These are phyloP conservation scores for Aspergillus flavus DNA, from an alignment of 2,329 filamentous ascomycete species.

Conservation along the genomic window DNA sequence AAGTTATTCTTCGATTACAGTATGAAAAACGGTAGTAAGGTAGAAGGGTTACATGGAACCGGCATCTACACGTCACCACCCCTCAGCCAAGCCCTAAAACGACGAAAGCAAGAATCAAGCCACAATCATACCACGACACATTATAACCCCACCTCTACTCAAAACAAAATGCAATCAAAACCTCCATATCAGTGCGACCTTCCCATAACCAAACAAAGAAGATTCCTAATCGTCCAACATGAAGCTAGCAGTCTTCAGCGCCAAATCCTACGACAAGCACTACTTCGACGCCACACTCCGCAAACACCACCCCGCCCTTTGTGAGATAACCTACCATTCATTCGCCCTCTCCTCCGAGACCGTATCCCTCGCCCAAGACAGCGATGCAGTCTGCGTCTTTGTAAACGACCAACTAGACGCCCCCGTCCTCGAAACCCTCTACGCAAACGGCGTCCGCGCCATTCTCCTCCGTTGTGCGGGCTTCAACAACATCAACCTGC, in stretches of 20 bases:
- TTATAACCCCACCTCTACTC: not conserved
- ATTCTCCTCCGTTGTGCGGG: conserved; percentile 69
- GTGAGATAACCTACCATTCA: conserved; percentile 61
- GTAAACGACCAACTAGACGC: conserved; percentile 64
- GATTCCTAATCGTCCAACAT: conserved; percentile 34
- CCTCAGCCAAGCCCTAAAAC: conserved; percentile 1
- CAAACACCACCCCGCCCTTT: conserved; percentile 31
- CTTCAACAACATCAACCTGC: conserved; percentile 68
- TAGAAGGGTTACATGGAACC: not conserved
- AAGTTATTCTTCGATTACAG: no score
- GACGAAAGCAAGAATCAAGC: not conserved
- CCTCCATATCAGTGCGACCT: not conserved
- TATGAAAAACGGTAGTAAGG: not conserved
- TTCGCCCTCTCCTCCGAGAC: conserved; percentile 61
- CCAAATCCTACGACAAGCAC: conserved; percentile 64
- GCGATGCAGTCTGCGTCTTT: conserved; percentile 66
- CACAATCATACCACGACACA: not conserved
- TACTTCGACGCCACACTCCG: conserved; percentile 52
- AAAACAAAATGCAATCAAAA: not conserved
- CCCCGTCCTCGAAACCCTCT: conserved; percentile 55
- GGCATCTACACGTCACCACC: conserved; percentile 2
- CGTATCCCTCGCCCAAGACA: conserved; percentile 54
- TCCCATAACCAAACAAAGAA: not conserved
- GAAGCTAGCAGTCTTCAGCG: conserved; percentile 66
- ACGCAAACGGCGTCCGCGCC: conserved; percentile 55